Base-by-base conservation (phyloP, 2,329 filamentous ascomycete genomes). In the Periconia sp. region DNA sequence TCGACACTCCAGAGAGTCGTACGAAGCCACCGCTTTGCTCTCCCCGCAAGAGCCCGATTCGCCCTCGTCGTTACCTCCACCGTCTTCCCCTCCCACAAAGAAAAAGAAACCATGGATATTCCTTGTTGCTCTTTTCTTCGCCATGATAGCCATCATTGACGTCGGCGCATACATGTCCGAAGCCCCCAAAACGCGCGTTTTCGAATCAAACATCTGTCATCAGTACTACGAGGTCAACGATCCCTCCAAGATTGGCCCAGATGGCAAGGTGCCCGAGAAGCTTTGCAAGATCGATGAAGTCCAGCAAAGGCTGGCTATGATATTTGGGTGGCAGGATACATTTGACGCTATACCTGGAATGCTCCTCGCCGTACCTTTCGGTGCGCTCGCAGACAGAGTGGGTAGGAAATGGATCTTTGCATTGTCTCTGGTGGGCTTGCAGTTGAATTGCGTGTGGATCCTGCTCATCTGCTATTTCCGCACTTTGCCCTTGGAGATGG, bases 261-360 rank as follows among this genome's bases (percentile, higher is more conserved):
- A 75, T 54, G 76, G 77, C 13, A 68, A 71, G 20, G 74, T 82
- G 15, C 66, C 73, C 1, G 80, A 82, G 68, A 67, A 71, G n/a
- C 59, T 77, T 57, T 82, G 80, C 63, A 82, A 82, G 66, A 65
- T 76, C n/a, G 73, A 76, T 31, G 71, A 70, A 41, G 73, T 82
- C 18, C 79, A 82, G 59, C 72, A 77, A 45, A 75, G 78, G 61
- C 58, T 82, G 59, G 79, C 79, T 1, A 76, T 77, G 49, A 76
- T 82, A 13, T 79, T 81, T 57, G 79, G 78, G 1, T 79, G 45
- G 46, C 73, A 76, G 62, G 77, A 79, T 55, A 78, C 78, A 50
- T 81, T 80, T 54, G 77, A 80, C 60, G 76, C 62, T 19, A 63
- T 69, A 18, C 61, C 67, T 59, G 76, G 76, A 50, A 76, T 79